Base-by-base conservation (phyloP, 306 rosid species). In the Trifolium pratense region DNA sequence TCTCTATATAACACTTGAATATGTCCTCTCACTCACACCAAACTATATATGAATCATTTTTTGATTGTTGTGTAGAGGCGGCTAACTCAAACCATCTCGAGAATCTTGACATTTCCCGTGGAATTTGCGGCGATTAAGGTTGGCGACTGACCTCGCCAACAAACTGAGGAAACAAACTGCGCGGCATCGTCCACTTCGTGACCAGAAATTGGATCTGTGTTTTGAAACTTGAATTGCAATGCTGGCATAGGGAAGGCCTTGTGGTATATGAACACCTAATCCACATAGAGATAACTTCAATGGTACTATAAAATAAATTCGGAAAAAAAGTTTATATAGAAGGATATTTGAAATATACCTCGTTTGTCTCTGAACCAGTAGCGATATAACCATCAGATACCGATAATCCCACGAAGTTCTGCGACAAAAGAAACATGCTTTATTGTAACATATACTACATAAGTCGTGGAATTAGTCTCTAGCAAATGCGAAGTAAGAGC, bases 191-290 rank as follows among this genome's bases (percentile, higher is more conserved):
- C 97, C 72, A 85, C 81, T 70, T 88, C 96, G 0, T 85, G 84
- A 40, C 96, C 87, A 0, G 97, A 88, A 52, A 84, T 80, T 16
- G 94, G 87, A 75, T 95, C 96, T 11, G 91, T 84, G 80, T 74
- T 85, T 37, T 90, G 89, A 84, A 88, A 95, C 84, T 95, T 90
- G 87, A 84, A 89, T 65, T 96, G 90, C 80, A 91, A 81, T 40
- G 91, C 97, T 1, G 97, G 97, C 97, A 95, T 95, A 55, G 99
- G 97, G 72, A 95, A 95, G 63, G 92, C 96, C 81, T 95, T 95
- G 87, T 95, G 97, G 86, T 91, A 95, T 74, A 95, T n/a, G 71
- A 89, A 91, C 76, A 95, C 97, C 99, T 95, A 75, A 55, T 75
- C 66, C 86, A 77, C 68, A 74, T 68, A 45, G 1, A 76, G 63